Evolutionary conservation across 192 early-diverging fungal genomes (phyloP), one percentile per base, ranked within the genome.

Genomic region (Coemansia sp.): DNA sequence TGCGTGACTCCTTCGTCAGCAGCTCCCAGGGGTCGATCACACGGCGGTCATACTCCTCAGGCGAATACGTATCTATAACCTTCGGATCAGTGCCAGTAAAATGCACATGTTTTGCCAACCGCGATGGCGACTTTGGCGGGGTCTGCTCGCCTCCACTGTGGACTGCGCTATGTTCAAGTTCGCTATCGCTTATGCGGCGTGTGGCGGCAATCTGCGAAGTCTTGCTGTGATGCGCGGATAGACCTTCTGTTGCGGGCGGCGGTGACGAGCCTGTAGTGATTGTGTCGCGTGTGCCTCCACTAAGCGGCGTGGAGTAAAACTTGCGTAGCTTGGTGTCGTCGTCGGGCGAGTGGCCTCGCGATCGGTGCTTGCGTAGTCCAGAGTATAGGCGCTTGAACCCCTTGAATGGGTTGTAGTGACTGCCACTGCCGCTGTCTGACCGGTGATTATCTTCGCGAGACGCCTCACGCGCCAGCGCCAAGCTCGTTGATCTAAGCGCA

Each of bases 11-110:
- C 48, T 63, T 72, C 1, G 81, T 84, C 63, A 84, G 39, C 27
- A 73, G 51, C 73, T 78, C 76, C 81, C 81, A 84, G 14, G 81
- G 81, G 66, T 84, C 81, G 11, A 69, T 67, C 39, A 78, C 76
- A 27, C 77, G 81, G 64, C 81, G 81, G 67, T 84, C 81, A 39
- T 84, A 84, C 32, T 84, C 81, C 34, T 78, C 67, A 31, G 74
- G 69, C 53, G 76, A 78, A 38, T 84, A 84, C 29, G 81, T 84
- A 4, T 62, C 42, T 27, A 50, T 66, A 38, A 78, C 81, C 45
- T 68, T 53, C 1, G 81, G 76, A 2, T 75, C 73, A 48, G 66
- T 67, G 59, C 62, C 37, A 11, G 69, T 38, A 68, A 84, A 84
- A 31, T 64, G 77, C 57, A 84, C 81, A 12, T 68, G 76, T 59